Conservation (phyloP, 306 rosid genomes). For the Luffa aegyptiaca region DNA sequence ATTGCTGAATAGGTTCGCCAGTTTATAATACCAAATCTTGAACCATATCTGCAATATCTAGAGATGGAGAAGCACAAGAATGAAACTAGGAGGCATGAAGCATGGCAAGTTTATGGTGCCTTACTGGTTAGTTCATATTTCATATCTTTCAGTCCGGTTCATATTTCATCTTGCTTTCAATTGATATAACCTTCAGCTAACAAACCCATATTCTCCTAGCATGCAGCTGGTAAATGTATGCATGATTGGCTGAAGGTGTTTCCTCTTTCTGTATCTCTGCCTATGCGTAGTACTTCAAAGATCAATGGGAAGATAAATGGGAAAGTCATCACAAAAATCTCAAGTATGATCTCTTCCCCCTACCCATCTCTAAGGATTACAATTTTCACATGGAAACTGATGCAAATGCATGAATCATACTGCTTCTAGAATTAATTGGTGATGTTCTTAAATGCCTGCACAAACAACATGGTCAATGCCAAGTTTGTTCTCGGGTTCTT, state of each 20-base stretch:
- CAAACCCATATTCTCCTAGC: conserved; percentile 36
- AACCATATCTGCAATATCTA: conserved; percentile 74
- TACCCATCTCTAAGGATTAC: background rate
- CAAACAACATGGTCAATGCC: background rate
- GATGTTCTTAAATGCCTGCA: background rate
- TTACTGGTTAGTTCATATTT: conserved; percentile 56
- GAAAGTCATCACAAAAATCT: conserved; percentile 26
- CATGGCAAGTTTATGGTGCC: conserved; percentile 81
- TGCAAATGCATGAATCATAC: background rate
- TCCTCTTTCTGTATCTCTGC: conserved; percentile 35
- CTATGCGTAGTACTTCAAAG: conserved; percentile 28
- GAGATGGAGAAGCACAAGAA: conserved; percentile 66
- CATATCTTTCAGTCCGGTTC: conserved; percentile 19
- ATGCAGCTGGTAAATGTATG: conserved; percentile 66
- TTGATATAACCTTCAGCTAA: conserved; percentile 1
- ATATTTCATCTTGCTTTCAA: conserved; percentile 9
- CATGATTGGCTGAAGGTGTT: conserved; percentile 39
- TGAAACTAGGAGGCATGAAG: conserved; percentile 71
- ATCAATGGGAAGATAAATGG: conserved; percentile 26
- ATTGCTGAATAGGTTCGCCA: conserved; percentile 51
- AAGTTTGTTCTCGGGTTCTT: background rate
- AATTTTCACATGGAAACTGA: background rate
- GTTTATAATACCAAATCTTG: conserved; percentile 78
- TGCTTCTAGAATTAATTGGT: background rate
- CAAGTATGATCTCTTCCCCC: conserved; percentile 33